Base-by-base conservation (phyloP, 2,329 filamentous ascomycete genomes). In the Penicillium hesseltinei region DNA sequence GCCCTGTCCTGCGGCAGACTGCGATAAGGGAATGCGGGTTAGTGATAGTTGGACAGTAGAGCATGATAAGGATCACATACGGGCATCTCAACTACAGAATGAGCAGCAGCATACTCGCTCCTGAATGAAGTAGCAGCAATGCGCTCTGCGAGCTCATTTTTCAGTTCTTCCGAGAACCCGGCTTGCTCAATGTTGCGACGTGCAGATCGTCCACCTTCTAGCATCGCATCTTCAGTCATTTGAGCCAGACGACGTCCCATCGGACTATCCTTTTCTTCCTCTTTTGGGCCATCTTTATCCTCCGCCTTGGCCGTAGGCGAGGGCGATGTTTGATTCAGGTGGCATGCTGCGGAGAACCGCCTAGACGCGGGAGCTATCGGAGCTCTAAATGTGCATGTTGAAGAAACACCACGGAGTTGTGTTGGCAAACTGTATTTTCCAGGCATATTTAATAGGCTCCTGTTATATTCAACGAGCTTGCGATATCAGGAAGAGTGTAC, bases 1-100 rank as follows among this genome's bases (percentile, higher is more conserved):
- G 13, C 87, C 88, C 64, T 82, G 81, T 17, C 88, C 87, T 13
- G 89, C 86, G n/a, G 83, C 82, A 4, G 81, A 70, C 77, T 78
- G 54, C 38, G 19, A 38, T 38, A 44, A 25, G 35, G 23, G 27
- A 13, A 45, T 17, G 44, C 49, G 19, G 54, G 43, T 55, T 21
- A 51, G 40, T 35, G 27, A 7, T 29, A 49, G 39, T 10, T 38
- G 11, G 35, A 19, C 21, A 4, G 19, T 23, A 31, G 27, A 23
- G 17, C 9, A 25, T 7, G 29, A 27, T 10, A 40, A 51, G 23
- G 38, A 31, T 10, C 36, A 58, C 71, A 56, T 75, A 80, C 76
- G 38, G 84, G 82, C 70, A 86, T 73, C 36, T 80, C 73, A 5
- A 75, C 77, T 64, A 84, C 75, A 2, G 83, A 81, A 56, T 85